Conservation (phyloP, 192 early-diverging fungal genomes). For the Mortierella antarctica region DNA sequence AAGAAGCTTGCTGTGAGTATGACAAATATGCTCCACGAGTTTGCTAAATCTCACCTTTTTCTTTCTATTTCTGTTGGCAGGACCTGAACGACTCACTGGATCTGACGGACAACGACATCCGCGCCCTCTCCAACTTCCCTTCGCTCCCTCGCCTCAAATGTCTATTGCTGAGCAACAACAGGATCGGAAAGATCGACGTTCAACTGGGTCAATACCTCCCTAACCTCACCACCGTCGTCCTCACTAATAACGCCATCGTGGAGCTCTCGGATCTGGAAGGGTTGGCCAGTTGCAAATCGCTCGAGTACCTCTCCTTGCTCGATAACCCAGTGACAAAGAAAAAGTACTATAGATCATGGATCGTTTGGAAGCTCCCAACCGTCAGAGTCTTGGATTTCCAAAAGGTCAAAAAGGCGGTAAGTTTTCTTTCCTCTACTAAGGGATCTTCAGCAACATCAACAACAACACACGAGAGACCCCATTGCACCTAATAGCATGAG, state of each 20-base stretch:
- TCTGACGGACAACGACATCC: slow-evolving; percentile 92
- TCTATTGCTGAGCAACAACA: slow-evolving; percentile 89
- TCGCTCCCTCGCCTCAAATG: slow-evolving; percentile 75
- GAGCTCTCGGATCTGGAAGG: slow-evolving; percentile 91
- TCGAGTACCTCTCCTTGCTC: slow-evolving; percentile 78
- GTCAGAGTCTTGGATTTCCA: slow-evolving; percentile 91
- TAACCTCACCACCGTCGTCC: slow-evolving; percentile 80
- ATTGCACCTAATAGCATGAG: neutral
- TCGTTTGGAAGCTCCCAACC: slow-evolving; percentile 82
- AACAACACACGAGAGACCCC: neutral
- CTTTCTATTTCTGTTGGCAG: slow-evolving; percentile 42
- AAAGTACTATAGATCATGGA: slow-evolving; percentile 84
- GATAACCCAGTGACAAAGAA: slow-evolving; percentile 92
- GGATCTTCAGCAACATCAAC: neutral
- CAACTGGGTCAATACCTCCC: slow-evolving; percentile 76
- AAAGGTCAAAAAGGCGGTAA: slow-evolving; percentile 74
- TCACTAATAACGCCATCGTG: slow-evolving; percentile 87
- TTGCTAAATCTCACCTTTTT: too few relatives aligned
- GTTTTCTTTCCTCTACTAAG: slow-evolving; percentile 10
- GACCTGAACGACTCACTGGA: slow-evolving; percentile 95
- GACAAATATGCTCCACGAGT: too few relatives aligned
- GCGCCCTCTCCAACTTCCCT: slow-evolving; percentile 90
- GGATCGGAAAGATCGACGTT: slow-evolving; percentile 83
- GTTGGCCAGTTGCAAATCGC: slow-evolving; percentile 54
- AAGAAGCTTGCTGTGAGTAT: too few relatives aligned